Base-by-base conservation (phyloP, 2,329 filamentous ascomycete genomes). In the Pseudophaeomoniella oleicola region DNA sequence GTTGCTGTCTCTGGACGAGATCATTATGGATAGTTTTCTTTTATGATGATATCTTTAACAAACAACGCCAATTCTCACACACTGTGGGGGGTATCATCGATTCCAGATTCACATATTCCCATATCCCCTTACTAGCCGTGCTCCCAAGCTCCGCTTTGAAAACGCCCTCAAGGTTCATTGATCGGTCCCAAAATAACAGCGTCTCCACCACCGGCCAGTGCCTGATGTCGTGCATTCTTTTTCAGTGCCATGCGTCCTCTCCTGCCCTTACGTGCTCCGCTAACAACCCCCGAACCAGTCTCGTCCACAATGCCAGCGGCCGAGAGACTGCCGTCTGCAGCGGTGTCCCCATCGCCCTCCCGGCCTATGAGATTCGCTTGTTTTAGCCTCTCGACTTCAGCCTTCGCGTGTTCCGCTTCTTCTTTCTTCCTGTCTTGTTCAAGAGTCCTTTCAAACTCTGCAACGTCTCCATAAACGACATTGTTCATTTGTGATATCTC, bases 401-500 rank as follows among this genome's bases (percentile, higher is more conserved):
- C 22, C n/a, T 27, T 27, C 22, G 22, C 22, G n/a, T 27, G 22
- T n/a, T 27, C 9, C n/a, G 6, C 22, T n/a, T 27, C 22, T n/a
- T 27, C 22, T 27, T 37, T 38, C 37, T 43, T 42, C 16, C 44
- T 38, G 35, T 50, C 47, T 22, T 43, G 45, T 30, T 47, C 44
- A 27, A 50, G 37, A 19, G 44, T 39, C 16, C 35, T 39, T 15
- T 49, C 41, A 27, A 50, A 36, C 29, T 44, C 46, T 17, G 36
- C 35, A 6, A 47, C 45, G 15, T 27, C 22, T 27, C 22, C 22
- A 57, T 50, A 27, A n/a, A 27, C 22, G 3, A 55, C 58, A 39
- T 64, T 63, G 6, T 62, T 63, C 57, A 66, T 55, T 39, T 58
- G 54, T 1, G 60, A 61, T 37, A 63, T 66, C 13, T 59, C 56